Conservation (phyloP, 2,329 filamentous ascomycete genomes). For the Cyphellophora attinorum region DNA sequence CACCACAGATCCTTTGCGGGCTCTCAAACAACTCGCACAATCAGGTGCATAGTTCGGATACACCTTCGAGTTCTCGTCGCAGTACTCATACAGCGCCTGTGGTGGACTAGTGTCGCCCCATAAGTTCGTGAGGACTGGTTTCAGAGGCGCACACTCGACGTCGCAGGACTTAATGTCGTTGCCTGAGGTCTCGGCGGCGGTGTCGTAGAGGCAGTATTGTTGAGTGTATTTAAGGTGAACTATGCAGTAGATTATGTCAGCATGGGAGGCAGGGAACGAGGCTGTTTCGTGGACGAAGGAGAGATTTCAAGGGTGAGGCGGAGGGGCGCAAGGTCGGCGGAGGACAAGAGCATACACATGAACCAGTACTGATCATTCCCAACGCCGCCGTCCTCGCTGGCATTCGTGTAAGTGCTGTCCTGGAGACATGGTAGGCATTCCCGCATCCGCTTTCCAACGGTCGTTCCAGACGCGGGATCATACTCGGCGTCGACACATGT, state of each 20-base stretch:
- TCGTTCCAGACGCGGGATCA: not conserved
- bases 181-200: not conserved
- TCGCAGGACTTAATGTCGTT: not conserved
- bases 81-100: not conserved
- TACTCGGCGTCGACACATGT: not conserved
- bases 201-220: conserved; percentile 1
- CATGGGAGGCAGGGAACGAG: not conserved
- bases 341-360: conserved; percentile 1
- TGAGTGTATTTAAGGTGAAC: conserved; percentile 1
- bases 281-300: not conserved
- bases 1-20: not conserved
- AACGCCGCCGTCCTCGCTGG: not conserved
- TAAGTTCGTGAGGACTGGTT: not conserved
- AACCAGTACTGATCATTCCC: not conserved
- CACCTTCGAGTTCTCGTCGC: not conserved
- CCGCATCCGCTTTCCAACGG: not conserved
- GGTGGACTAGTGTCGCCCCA: not conserved
- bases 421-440: not conserved
- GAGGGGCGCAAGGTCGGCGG: not conserved
- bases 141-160: not conserved
- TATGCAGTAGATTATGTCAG: not conserved
- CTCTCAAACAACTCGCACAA: not conserved
- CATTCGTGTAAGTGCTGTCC: not conserved
- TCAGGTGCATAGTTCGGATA: conserved; percentile 1
- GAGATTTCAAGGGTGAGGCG: not conserved